These are phyloP conservation scores for Aphanomyces euteiches DNA, from an alignment of 352 stramenopile genomes.

Conservation along the genomic window DNA sequence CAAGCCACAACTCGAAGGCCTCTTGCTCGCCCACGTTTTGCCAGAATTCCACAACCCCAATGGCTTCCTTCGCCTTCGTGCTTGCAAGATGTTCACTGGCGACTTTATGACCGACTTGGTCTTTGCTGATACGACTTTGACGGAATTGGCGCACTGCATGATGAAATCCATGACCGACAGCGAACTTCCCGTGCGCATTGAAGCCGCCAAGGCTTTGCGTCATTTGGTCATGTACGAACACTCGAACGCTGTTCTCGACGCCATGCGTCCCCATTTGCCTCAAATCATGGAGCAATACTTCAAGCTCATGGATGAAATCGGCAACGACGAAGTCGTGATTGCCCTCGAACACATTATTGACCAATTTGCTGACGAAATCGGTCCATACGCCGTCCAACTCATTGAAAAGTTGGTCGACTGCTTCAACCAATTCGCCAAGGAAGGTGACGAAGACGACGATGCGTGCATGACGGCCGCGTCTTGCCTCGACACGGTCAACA, in stretches of 20 bases:
- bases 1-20: conserved; percentile 88
- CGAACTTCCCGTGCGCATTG: conserved; percentile 96
- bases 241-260: conserved; percentile 73
- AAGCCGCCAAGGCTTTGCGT: conserved; percentile 89
- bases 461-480: conserved; percentile 93
- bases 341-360: conserved; percentile 95
- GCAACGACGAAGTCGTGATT: conserved; percentile 96
- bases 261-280: conserved; percentile 89
- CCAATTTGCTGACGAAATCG: conserved; percentile 95
- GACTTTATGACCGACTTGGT: conserved; percentile 90
- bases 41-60: conserved; percentile 95
- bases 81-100: conserved; percentile 95
- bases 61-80: conserved; percentile 92
- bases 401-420: conserved; percentile 92
- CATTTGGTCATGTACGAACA: conserved; percentile 85
- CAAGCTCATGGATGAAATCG: conserved; percentile 97
- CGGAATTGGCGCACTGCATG: conserved; percentile 76
- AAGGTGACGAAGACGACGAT: conserved; percentile 92
- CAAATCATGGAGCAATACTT: conserved; percentile 98
- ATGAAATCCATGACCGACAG: conserved; percentile 89
- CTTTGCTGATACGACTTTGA: conserved; percentile 87
- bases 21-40: conserved; percentile 94
- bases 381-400: conserved; percentile 88
- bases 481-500: conserved; percentile 83
- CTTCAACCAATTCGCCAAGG: conserved; percentile 93